Evolutionary conservation across 345 rosid species (phyloP).

Genomic region (Excoecaria agallocha): DNA sequence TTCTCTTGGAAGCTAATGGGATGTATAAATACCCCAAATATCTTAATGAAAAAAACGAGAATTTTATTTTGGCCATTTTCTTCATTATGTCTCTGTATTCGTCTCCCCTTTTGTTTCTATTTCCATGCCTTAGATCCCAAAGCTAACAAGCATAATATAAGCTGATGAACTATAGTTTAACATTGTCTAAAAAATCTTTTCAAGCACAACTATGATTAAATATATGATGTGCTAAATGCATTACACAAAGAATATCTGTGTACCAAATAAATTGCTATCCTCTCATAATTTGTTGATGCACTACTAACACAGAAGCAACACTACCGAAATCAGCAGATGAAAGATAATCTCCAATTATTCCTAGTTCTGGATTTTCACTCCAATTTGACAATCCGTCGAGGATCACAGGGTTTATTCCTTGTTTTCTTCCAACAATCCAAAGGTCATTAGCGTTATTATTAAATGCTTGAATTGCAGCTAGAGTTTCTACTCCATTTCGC

Average conservation of each 20-base stretch:
- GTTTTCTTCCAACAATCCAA: slow-evolving; percentile 72
- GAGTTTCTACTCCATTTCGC: slow-evolving; percentile 60
- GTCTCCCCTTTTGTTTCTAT: no score
- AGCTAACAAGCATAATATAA: no score
- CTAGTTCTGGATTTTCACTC: slow-evolving; percentile 55
- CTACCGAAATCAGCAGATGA: slow-evolving; percentile 47
- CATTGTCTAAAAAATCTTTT: not conserved
- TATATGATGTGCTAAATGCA: not conserved
- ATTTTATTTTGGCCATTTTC: no score
- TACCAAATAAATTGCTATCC: not conserved
- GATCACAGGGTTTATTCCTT: slow-evolving; percentile 56
- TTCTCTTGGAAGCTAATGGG: no score
- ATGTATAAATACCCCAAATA: no score
- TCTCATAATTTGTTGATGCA: slow-evolving; percentile 68
- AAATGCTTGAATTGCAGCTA: slow-evolving; percentile 57
- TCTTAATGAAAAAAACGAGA: no score
- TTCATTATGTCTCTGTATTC: no score
- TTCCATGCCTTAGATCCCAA: no score
- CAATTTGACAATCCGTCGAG: slow-evolving; percentile 57
- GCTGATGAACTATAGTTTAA: no score
- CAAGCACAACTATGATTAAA: not conserved
- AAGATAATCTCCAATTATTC: slow-evolving; percentile 60
- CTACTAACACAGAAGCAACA: slow-evolving; percentile 60
- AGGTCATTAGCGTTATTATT: slow-evolving; percentile 42
- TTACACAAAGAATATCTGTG: not conserved